Conservation (phyloP, 2,329 filamentous ascomycete species). For the Colletotrichum abscissum region DNA sequence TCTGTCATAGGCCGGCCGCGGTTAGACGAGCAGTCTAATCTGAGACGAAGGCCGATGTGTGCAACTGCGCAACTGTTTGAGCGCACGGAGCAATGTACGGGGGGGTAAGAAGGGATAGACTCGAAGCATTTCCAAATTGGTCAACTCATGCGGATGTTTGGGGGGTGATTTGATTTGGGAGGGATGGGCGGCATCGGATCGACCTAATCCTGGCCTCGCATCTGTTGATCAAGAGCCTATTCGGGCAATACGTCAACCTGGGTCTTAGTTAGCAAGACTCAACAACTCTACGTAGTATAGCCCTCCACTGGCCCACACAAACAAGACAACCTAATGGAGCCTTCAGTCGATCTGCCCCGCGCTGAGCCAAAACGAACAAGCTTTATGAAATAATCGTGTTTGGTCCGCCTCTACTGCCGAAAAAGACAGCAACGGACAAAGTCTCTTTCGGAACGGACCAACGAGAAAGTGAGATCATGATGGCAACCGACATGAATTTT, state of each 20-base stretch:
- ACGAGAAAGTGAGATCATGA: neutral
- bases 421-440: neutral
- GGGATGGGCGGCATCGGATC: slow-evolving; percentile 19
- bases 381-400: neutral
- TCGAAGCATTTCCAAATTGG: slow-evolving; percentile 29
- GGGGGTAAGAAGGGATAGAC: slow-evolving; percentile 8
- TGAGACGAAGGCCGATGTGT: slow-evolving; percentile 35
- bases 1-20: slow-evolving; percentile 32
- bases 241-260: slow-evolving; percentile 11
- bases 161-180: neutral
- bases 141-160: slow-evolving; percentile 27
- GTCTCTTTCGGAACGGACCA: neutral
- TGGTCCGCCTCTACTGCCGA: neutral
- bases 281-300: neutral
- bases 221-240: slow-evolving; percentile 1
- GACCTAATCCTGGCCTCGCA: slow-evolving; percentile 29
- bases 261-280: neutral
- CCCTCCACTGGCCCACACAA: neutral
- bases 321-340: slow-evolving; percentile 16
- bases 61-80: slow-evolving; percentile 35
- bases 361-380: neutral
- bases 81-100: slow-evolving; percentile 33
- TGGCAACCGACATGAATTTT: neutral
- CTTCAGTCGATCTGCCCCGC: slow-evolving; percentile 17
- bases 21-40: slow-evolving; percentile 33